Evolutionary conservation across 2,329 filamentous ascomycete genomes (phyloP), one percentile per base, ranked within the genome.

Genomic region (Pleurostoma richardsiae): DNA sequence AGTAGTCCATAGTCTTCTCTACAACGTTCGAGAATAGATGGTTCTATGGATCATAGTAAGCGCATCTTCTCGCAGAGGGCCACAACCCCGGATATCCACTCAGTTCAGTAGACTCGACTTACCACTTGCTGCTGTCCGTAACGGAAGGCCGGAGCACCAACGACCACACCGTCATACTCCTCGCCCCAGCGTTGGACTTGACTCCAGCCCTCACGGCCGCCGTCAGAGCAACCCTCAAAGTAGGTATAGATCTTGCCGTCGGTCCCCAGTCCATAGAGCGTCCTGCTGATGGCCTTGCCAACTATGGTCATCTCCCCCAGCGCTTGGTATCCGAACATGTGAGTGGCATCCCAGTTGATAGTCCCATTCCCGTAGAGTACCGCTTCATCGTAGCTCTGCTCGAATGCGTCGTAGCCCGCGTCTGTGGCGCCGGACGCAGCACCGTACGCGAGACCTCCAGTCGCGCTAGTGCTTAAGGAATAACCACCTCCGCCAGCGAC

Each of bases 241-340:
- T 81, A 79, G 19, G 77, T 74, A 56, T 70, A 72, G 43, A 78
- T 56, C 48, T 58, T 53, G 54, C 49, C 30, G 46, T 54, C 39
- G 10, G 51, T 47, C 38, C 42, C 28, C 19, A 54, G 41, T 11
- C 55, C 58, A 54, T 70, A 78, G 44, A 74, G 68, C 33, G 58
- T 60, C 49, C 57, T 56, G 19, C 69, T 65, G 39, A 77, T 45
- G 3, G 61, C 58, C 52, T 77, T 76, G 28, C 71, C 72, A 8
- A 77, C 55, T 27, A 62, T 53, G 7, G 70, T 74, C 66, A 79
- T 69, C 57, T 81, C 77, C 40, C 71, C 70, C 2, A 78, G 61
- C 0, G 70, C 76, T 50, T 72, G 64, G 60, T 79, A 79, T 1
- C 62, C 67, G 45, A 77, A 79, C 63, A 72, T 74, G 59, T 73